Base-by-base conservation (phyloP, 345 rosid species). In the Limnanthes douglasii region DNA sequence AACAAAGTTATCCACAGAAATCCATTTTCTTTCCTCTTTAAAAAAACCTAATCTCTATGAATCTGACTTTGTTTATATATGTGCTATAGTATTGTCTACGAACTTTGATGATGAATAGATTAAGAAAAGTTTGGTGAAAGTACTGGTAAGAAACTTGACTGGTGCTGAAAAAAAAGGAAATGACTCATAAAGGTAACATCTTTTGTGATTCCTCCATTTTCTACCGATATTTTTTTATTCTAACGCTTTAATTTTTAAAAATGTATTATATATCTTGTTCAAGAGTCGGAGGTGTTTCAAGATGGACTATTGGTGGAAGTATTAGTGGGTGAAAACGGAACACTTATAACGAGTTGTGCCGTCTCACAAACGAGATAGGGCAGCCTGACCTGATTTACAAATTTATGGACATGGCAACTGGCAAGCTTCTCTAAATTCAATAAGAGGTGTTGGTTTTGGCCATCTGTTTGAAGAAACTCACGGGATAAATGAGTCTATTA, bases 401-500 rank as follows among this genome's bases (percentile, higher is more conserved):
- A 69, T 88, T 88, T 41, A 88, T 88, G 97, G 90, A 88, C 61
- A 75, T 88, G 40, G 97, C 97, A 41, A 88, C 62, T 72, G 79
- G 51, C 95, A 88, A 61, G 78, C 83, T 33, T 72, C 95, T 51
- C 64, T 83, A 41, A 69, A 83, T 64, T 75, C 90, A 5, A 88
- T 73, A 53, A 73, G 95, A 53, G 97, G 97, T 59, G 95, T 93
- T 61, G 97, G 95, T 60, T 88, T 78, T 72, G 95, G 95, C n/a
- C n/a, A n/a, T n/a, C n/a, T n/a, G n/a, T n/a, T n/a, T n/a, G n/a
- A n/a, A n/a, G n/a, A n/a, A n/a, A n/a, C n/a, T n/a, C n/a, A n/a
- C n/a, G n/a, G n/a, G n/a, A n/a, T n/a, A n/a, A n/a, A n/a, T n/a
- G n/a, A n/a, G n/a, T n/a, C n/a, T n/a, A n/a, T n/a, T n/a, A n/a